Conservation (phyloP, 2,329 filamentous ascomycete genomes). For the Fusarium udum region DNA sequence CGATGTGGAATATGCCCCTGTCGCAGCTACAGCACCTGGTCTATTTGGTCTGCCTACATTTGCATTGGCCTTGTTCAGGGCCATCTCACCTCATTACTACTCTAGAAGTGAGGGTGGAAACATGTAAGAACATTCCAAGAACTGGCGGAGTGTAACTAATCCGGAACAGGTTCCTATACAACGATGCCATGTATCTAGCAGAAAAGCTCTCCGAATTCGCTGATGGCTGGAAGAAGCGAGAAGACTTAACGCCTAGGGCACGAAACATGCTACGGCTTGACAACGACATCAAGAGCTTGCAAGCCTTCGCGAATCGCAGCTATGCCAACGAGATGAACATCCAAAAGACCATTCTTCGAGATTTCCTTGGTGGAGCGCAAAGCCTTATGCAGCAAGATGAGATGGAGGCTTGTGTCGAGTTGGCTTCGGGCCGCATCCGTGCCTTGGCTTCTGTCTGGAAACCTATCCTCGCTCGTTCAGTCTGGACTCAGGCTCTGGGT, state of each 20-base stretch:
- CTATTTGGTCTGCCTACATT: constrained; percentile 78
- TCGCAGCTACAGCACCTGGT: constrained; percentile 73
- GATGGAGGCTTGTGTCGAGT: constrained; percentile 61
- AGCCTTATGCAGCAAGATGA: constrained; percentile 68
- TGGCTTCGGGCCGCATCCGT: constrained; percentile 62
- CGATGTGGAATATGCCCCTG: constrained; percentile 62
- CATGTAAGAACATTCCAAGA: constrained; percentile 59
- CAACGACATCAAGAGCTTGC: constrained; percentile 67
- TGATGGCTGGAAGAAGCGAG: constrained; percentile 61
- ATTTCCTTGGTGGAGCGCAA: constrained; percentile 68
- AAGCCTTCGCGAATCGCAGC: constrained; percentile 68
- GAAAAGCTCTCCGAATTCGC: constrained; percentile 63
- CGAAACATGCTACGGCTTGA: constrained; percentile 66
- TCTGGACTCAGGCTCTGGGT: constrained; percentile 71
- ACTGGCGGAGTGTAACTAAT: background rate
- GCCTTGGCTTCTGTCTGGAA: constrained; percentile 66
- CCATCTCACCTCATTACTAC: constrained; percentile 80
- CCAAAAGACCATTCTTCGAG: constrained; percentile 69
- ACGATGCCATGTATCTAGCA: constrained; percentile 71
- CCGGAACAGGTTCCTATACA: constrained; percentile 67
- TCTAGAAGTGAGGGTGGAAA: constrained; percentile 68
- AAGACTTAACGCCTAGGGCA: constrained; percentile 61
- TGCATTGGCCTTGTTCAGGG: constrained; percentile 80
- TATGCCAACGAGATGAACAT: constrained; percentile 69
- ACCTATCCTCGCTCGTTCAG: constrained; percentile 65